These are phyloP conservation scores for Cyberlindnera bimundalis DNA, from an alignment of 805 yeast genomes.

Conservation along the genomic window DNA sequence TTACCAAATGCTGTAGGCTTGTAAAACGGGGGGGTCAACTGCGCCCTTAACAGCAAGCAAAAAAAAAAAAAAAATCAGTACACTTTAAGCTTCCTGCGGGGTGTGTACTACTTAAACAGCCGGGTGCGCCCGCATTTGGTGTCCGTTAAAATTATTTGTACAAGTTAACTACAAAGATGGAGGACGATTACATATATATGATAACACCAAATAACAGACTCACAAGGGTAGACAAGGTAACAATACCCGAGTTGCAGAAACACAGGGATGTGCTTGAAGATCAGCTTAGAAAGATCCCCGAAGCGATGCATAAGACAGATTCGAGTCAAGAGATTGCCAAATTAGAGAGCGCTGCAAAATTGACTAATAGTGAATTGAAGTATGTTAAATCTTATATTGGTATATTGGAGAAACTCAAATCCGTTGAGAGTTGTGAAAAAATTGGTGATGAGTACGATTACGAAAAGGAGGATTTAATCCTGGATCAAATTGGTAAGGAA, in stretches of 20 bases:
- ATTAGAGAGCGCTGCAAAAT: constrained; percentile 2
- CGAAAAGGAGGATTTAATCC: constrained; percentile 26
- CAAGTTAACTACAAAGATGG: no score
- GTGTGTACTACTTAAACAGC: no score
- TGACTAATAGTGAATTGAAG: constrained; percentile 19
- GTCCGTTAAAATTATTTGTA: no score
- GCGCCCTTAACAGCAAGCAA: constrained; percentile 4
- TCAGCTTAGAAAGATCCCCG: constrained; percentile 14
- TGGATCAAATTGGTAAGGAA: constrained; percentile 21
- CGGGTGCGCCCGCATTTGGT: no score
- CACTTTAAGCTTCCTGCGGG: no score
- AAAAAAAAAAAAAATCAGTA: no score
- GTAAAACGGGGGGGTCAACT: no score
- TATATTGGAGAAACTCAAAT: constrained; percentile 19
- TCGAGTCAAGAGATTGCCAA: constrained; percentile 1
- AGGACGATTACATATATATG: constrained; percentile 15
- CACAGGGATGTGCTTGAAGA: constrained; percentile 12
- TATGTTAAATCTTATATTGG: constrained; percentile 21
- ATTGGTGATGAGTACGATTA: constrained; percentile 22
- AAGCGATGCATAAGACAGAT: constrained; percentile 5
- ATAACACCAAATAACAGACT: constrained; percentile 26
- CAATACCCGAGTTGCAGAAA: constrained; percentile 22
- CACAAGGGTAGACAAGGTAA: constrained; percentile 21
- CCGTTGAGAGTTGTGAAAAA: constrained; percentile 13
- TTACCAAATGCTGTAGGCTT: no score